Percentiles rank a stretch among this genome's conserved stretches.
These are phyloP conservation scores for Pseudoscleropodium purum DNA, from an alignment of 225 moss, liverwort and hornwort species.

Conservation along the genomic window DNA sequence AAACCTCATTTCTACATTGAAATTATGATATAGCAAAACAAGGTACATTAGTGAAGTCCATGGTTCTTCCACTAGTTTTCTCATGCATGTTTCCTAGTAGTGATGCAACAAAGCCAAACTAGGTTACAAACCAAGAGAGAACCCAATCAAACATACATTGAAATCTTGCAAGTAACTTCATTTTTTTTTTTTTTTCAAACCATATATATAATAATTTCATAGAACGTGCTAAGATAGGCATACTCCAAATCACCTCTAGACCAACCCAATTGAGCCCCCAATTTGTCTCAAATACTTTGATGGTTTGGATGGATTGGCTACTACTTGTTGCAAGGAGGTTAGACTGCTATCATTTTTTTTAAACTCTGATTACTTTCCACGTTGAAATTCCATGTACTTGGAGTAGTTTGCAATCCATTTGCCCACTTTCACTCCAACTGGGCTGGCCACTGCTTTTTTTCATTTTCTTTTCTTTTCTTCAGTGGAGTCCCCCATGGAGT, in stretches of 20 bases:
- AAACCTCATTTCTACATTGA: too few species aligned
- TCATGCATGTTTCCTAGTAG: not conserved
- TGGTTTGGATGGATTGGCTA: not conserved
- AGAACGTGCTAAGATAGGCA: not conserved
- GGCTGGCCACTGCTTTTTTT: not conserved
- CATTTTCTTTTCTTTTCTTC: not conserved
- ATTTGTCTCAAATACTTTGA: not conserved
- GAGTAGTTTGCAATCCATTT: not conserved
- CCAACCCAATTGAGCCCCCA: not conserved
- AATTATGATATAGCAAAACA: accelerated
- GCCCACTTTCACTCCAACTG: not conserved
- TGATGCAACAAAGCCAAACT: not conserved
- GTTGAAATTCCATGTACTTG: too few species aligned
- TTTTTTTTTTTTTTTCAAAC: not conserved
- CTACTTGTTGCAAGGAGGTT: too few species aligned
- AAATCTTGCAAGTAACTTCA: not conserved
- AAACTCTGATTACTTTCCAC: too few species aligned
- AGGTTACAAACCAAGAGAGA: accelerated
- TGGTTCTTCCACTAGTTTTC: not conserved
- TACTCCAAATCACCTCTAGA: not conserved
- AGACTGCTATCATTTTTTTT: too few species aligned
- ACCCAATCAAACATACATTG: not conserved
- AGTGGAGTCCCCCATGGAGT: not conserved
- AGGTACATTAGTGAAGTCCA: accelerated
- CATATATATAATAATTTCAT: not conserved